A percentile compares a stretch with the other conserved stretches of the same genome.
These are phyloP conservation scores for Cercophora newfieldiana DNA, from an alignment of 495 filamentous ascomycete genomes.

Conservation along the genomic window DNA sequence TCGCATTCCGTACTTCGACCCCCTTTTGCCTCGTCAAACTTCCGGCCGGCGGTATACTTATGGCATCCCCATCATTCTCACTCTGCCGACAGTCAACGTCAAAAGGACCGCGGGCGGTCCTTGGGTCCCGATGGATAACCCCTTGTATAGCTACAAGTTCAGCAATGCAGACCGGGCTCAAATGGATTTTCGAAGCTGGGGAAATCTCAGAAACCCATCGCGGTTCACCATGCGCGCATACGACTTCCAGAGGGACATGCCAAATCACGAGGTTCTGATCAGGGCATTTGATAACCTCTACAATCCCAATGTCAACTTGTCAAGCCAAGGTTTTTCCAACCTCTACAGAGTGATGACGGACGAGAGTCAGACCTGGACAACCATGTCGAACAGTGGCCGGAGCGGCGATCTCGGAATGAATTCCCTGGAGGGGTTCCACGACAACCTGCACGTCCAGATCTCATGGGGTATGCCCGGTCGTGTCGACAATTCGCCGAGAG, in stretches of 20 bases:
- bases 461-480: background rate
- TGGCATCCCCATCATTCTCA: conserved; percentile 3
- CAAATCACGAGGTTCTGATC: background rate
- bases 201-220: background rate
- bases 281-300: conserved; percentile 1
- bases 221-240: background rate
- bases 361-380: background rate
- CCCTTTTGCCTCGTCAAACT: background rate
- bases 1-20: conserved; percentile 2
- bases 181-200: background rate
- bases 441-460: conserved; percentile 4
- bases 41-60: background rate
- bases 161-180: background rate
- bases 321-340: background rate
- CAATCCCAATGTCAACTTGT: background rate
- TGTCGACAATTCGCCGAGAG: background rate
- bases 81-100: background rate
- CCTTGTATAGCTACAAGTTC: background rate
- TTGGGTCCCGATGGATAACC: background rate
- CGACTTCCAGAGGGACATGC: background rate
- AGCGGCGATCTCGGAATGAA: background rate
- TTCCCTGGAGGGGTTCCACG: conserved; percentile 2
- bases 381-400: background rate
- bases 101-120: background rate
- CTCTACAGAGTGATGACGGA: background rate